phyloP scores from a whole-genome alignment of 345 rosid genomes.

The Lepidium didymum region DNA sequence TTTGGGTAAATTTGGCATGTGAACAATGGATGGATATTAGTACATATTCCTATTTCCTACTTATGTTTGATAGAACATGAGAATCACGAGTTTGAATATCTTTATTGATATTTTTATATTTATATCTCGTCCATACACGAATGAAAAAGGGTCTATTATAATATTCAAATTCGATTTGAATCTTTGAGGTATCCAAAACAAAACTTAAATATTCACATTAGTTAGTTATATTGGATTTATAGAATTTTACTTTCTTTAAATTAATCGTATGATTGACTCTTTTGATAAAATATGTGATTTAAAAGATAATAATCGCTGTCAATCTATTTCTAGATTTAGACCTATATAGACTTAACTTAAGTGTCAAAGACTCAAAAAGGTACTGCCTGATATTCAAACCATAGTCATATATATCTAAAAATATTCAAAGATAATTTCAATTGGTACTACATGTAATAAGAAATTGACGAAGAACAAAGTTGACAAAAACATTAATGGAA shows the following conservation, averaged over 20 bases:
- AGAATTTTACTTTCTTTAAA: background rate
- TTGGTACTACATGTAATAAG: background rate
- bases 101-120: background rate
- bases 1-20: constrained; percentile 19
- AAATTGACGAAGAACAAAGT: background rate
- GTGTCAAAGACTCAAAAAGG: background rate
- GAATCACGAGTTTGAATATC: background rate
- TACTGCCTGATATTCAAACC: background rate
- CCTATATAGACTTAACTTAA: no score
- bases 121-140: background rate
- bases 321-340: no score
- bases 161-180: background rate
- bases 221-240: background rate
- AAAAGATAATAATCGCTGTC: no score
- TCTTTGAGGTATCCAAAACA: background rate
- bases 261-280: no score
- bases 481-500: background rate
- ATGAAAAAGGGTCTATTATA: background rate
- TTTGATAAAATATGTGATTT: no score
- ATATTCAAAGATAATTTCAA: background rate
- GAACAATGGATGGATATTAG: constrained; percentile 1
- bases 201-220: background rate
- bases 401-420: background rate
- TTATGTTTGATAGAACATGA: background rate
- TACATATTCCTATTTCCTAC: constrained; percentile 19